A percentile compares a stretch with the other conserved stretches of the same genome.
These are phyloP conservation scores for Symmetrospora coprosmae DNA, from an alignment of 768 basidiomycete genomes.

Conservation along the genomic window DNA sequence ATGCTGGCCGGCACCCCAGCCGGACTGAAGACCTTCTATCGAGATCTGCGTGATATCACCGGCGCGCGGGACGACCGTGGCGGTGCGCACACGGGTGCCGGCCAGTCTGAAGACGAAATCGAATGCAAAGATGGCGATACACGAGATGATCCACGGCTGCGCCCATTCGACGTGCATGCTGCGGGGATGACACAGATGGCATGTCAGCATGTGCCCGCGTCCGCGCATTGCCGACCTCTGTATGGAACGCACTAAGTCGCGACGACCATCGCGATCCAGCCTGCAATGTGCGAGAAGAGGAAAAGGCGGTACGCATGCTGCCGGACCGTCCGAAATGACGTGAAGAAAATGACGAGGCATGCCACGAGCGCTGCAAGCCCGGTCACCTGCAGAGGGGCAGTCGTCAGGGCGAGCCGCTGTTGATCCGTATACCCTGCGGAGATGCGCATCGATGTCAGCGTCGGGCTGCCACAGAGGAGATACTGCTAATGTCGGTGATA, in stretches of 20 bases:
- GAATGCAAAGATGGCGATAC: constrained; percentile 44
- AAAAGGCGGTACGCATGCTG: constrained; percentile 54
- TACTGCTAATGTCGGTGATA: too few relatives aligned
- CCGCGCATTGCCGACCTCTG: too few relatives aligned
- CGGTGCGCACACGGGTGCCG: constrained; percentile 50
- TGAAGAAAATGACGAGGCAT: constrained; percentile 49
- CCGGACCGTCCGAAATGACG: constrained; percentile 49
- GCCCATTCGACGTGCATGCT: constrained; percentile 45
- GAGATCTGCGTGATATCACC: constrained; percentile 52
- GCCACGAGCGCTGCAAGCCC: constrained; percentile 46
- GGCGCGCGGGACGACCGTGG: constrained; percentile 50
- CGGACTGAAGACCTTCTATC: constrained; percentile 49
- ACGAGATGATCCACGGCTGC: constrained; percentile 47
- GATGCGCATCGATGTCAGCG: too few relatives aligned
- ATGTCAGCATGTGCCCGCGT: too few relatives aligned
- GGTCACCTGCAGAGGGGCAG: constrained; percentile 37
- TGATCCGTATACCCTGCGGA: too few relatives aligned
- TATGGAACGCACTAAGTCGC: constrained; percentile 41
- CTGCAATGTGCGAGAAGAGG: constrained; percentile 45
- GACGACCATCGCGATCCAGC: constrained; percentile 46
- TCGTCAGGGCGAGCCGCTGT: constrained; percentile 22
- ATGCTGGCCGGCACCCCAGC: constrained; percentile 79
- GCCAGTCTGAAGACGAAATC: constrained; percentile 49
- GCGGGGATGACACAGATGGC: too few relatives aligned
- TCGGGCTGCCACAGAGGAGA: too few relatives aligned